A percentile compares a stretch with the other conserved stretches of the same genome.
Evolutionary conservation across 441 rosid species (phyloP).

Genomic region (Euphorbia schlechtendalii): DNA sequence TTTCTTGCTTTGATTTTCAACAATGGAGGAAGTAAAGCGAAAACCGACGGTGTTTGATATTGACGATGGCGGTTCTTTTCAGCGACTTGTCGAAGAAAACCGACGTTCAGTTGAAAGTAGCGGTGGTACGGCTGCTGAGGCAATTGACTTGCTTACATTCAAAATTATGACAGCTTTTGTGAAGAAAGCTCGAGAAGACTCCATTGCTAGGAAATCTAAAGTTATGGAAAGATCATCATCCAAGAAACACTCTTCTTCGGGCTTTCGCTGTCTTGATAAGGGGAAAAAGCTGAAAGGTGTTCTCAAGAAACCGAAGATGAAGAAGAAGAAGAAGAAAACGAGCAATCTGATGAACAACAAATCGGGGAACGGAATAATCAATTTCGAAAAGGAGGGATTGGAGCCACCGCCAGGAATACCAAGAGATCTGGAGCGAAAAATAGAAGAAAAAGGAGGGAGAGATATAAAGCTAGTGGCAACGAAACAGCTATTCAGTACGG

Average conservation of each 20-base stretch:
- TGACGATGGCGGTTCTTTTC: not conserved
- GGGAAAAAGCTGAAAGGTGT: not conserved
- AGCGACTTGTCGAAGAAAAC: not conserved
- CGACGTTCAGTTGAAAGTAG: not conserved
- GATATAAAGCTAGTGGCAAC: slow-evolving; percentile 1
- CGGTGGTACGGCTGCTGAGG: not conserved
- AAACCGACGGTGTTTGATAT: not conserved
- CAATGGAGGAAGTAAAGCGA: no score
- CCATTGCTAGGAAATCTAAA: not conserved
- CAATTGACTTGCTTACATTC: not conserved
- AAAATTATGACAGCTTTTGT: not conserved
- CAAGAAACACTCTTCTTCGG: not conserved
- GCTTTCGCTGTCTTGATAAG: not conserved
- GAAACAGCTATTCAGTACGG: not conserved
- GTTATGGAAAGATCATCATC: not conserved
- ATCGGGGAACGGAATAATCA: not conserved
- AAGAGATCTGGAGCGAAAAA: not conserved
- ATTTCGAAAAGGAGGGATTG: not conserved
- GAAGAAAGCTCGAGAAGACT: not conserved
- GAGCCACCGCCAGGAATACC: not conserved
- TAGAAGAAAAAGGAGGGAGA: not conserved
- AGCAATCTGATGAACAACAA: no score
- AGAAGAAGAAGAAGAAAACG: no score
- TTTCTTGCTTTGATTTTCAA: no score
- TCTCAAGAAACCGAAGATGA: no score